phyloP scores from a whole-genome alignment of 352 stramenopile genomes.

The Phytopythium vexans region DNA sequence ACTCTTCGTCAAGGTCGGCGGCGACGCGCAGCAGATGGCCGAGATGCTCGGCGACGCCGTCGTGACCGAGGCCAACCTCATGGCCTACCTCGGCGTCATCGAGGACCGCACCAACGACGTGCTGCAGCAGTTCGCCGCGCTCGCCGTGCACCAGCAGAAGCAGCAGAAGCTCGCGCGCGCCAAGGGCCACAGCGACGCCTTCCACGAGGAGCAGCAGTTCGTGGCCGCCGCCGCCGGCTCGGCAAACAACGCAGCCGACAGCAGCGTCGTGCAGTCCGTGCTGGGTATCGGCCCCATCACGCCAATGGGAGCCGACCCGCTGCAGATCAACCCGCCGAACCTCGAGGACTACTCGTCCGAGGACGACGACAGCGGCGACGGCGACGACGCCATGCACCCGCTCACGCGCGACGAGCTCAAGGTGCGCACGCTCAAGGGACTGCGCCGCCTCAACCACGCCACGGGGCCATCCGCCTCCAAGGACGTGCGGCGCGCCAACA shows the following conservation, averaged over 20 bases:
- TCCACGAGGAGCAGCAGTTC: slow-evolving; percentile 44
- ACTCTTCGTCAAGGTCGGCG: slow-evolving; percentile 81
- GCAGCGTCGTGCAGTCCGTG: slow-evolving; percentile 55
- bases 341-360: slow-evolving; percentile 95
- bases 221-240: slow-evolving; percentile 14
- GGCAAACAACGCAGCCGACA: slow-evolving; percentile 5
- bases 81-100: slow-evolving; percentile 93
- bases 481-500: slow-evolving; percentile 25
- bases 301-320: slow-evolving; percentile 86
- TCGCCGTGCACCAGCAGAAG: slow-evolving; percentile 39
- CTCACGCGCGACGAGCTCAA: slow-evolving; percentile 92
- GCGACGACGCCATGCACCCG: slow-evolving; percentile 84
- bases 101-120: slow-evolving; percentile 94
- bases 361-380: slow-evolving; percentile 83
- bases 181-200: slow-evolving; percentile 27
- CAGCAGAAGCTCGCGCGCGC: slow-evolving; percentile 21
- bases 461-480: slow-evolving; percentile 21
- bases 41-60: slow-evolving; percentile 84
- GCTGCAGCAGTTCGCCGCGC: slow-evolving; percentile 81
- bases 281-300: slow-evolving; percentile 80
- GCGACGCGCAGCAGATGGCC: slow-evolving; percentile 73
- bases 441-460: slow-evolving; percentile 60
- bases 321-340: slow-evolving; percentile 93
- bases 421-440: slow-evolving; percentile 83
- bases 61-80: slow-evolving; percentile 94